Evolutionary conservation across 208 protist genomes (phyloP).

Genomic region (Naegleria gruberi): DNA sequence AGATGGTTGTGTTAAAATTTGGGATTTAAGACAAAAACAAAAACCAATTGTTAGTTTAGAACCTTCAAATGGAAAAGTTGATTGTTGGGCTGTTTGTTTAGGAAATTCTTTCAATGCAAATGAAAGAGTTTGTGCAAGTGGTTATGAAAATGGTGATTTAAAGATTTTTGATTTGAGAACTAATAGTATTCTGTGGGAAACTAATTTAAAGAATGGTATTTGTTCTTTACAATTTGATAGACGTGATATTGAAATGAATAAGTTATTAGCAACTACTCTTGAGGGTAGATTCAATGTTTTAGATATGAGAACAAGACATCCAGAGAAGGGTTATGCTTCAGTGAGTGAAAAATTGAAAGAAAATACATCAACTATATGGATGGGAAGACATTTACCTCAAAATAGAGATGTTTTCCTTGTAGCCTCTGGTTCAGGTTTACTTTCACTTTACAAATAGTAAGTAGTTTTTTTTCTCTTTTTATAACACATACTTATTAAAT

Average conservation of each 20-base stretch:
- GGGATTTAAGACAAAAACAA: conserved; percentile 73
- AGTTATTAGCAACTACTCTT: conserved; percentile 71
- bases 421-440: conserved; percentile 62
- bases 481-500: too few species aligned
- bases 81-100: conserved; percentile 82
- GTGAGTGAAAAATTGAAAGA: conserved; percentile 53
- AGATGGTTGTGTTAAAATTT: conserved; percentile 70
- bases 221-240: conserved; percentile 80
- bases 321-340: conserved; percentile 67
- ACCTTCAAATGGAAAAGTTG: conserved; percentile 53
- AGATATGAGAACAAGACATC: conserved; percentile 72
- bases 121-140: conserved; percentile 75
- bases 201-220: conserved; percentile 80
- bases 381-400: conserved; percentile 66
- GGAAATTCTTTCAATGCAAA: conserved; percentile 74
- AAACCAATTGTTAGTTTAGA: conserved; percentile 68
- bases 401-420: conserved; percentile 77
- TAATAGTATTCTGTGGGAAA: conserved; percentile 73
- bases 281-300: conserved; percentile 68
- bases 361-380: conserved; percentile 64
- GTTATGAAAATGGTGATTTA: conserved; percentile 88
- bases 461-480: too few species aligned
- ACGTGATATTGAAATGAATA: conserved; percentile 83
- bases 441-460: conserved; percentile 71
- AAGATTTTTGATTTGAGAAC: conserved; percentile 85